A percentile compares a stretch with the other conserved stretches of the same genome.
These are phyloP conservation scores for Tricholoma furcatifolium DNA, from an alignment of 768 basidiomycete species.

Conservation along the genomic window DNA sequence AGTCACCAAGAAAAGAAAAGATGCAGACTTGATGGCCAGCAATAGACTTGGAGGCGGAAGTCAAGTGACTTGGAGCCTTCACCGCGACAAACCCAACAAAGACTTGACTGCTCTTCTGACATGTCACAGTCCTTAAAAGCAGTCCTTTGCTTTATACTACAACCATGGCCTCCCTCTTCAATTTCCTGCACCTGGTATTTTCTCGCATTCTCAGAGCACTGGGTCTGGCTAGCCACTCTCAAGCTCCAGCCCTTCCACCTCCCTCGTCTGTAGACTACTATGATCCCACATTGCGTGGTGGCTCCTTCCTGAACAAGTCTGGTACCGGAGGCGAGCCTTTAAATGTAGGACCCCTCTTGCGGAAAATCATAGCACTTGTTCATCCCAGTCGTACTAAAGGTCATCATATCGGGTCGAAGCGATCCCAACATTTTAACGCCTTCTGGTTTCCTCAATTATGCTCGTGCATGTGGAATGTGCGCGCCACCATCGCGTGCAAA, in stretches of 20 bases:
- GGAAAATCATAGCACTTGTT: not conserved
- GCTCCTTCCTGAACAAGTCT: slow-evolving; percentile 23
- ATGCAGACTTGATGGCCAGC: not conserved
- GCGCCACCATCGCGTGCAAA: not conserved
- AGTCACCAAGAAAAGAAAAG: slow-evolving; percentile 1
- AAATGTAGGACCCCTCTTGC: slow-evolving; percentile 23
- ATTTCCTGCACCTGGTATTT: not conserved
- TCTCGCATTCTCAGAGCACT: slow-evolving; percentile 2
- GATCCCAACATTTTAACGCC: slow-evolving; percentile 46
- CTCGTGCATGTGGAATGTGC: slow-evolving; percentile 54
- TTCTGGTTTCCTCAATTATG: slow-evolving; percentile 48
- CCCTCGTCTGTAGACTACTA: slow-evolving; percentile 17
- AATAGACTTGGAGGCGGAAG: too few species aligned
- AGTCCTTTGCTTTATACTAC: too few species aligned
- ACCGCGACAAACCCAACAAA: not conserved
- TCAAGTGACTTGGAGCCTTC: too few species aligned
- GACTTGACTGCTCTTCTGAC: slow-evolving; percentile 1
- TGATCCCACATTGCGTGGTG: slow-evolving; percentile 19
- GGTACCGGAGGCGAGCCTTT: slow-evolving; percentile 24
- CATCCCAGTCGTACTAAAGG: slow-evolving; percentile 24
- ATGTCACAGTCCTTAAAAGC: not conserved
- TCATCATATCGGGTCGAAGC: slow-evolving; percentile 58
- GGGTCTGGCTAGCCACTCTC: not conserved
- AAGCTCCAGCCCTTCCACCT: not conserved
- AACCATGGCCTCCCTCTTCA: slow-evolving; percentile 5